These are phyloP conservation scores for Pythium sp. DNA, from an alignment of 352 stramenopile species.

Conservation along the genomic window DNA sequence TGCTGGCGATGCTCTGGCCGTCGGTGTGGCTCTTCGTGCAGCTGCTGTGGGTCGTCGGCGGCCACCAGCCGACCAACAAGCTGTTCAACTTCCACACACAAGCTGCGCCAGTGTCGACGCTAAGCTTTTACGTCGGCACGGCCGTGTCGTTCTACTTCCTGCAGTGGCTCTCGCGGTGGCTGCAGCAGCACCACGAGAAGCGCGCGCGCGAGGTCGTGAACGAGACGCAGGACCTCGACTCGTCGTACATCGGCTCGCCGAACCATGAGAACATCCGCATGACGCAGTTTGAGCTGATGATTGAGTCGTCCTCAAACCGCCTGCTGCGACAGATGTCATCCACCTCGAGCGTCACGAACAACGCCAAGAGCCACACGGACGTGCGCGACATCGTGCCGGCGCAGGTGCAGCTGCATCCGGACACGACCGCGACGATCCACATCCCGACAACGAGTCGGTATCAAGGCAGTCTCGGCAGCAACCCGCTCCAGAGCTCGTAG, in stretches of 20 bases:
- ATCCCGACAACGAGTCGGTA: slow-evolving; percentile 12
- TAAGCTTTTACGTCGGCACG: slow-evolving; percentile 36
- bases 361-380: slow-evolving; percentile 14
- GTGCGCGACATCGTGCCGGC: slow-evolving; percentile 17
- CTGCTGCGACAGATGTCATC: slow-evolving; percentile 20
- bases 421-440: slow-evolving; percentile 20
- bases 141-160: slow-evolving; percentile 42
- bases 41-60: slow-evolving; percentile 50
- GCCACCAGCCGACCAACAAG: slow-evolving; percentile 53
- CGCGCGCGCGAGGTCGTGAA: slow-evolving; percentile 12
- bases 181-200: slow-evolving; percentile 37
- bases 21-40: slow-evolving; percentile 53
- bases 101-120: slow-evolving; percentile 30
- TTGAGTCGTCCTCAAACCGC: slow-evolving; percentile 26
- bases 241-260: slow-evolving; percentile 26
- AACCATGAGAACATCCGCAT: slow-evolving; percentile 24
- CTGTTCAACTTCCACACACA: slow-evolving; percentile 59
- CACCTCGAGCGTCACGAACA: slow-evolving; percentile 13
- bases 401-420: slow-evolving; percentile 18
- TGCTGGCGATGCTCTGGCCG: slow-evolving; percentile 55
- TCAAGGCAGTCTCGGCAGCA: slow-evolving; percentile 9
- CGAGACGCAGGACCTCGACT: slow-evolving; percentile 25
- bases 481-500: neutral
- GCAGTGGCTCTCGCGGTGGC: slow-evolving; percentile 28
- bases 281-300: slow-evolving; percentile 48